Conservation (phyloP, 352 stramenopile species). For the Globisporangium uncinulatum region DNA sequence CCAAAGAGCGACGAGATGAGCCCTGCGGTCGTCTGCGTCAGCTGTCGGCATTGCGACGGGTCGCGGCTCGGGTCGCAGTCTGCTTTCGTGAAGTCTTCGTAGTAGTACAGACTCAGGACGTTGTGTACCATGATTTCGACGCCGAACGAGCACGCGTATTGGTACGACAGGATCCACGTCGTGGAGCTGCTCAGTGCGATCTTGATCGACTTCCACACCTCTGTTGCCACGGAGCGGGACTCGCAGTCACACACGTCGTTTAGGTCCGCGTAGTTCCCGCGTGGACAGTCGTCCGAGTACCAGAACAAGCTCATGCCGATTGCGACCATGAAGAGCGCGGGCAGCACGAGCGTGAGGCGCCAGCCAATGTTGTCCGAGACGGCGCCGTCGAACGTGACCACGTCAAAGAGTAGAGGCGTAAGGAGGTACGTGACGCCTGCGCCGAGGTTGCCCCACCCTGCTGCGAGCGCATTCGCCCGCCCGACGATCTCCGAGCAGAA, state of each 20-base stretch:
- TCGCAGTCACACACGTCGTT: conserved; percentile 9
- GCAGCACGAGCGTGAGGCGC: conserved; percentile 86
- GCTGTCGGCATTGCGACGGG: conserved; percentile 31
- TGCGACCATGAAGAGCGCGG: conserved; percentile 77
- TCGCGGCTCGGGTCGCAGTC: conserved; percentile 5
- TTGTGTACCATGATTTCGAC: conserved; percentile 95
- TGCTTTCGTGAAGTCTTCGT: conserved; percentile 64
- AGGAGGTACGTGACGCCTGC: conserved; percentile 86
- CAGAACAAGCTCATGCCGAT: conserved; percentile 62
- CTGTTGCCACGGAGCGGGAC: too few species aligned
- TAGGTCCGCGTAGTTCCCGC: conserved; percentile 86
- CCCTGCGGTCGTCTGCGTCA: conserved; percentile 37
- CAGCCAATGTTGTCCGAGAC: conserved; percentile 79
- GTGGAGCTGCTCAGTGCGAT: too few species aligned
- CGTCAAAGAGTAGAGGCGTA: conserved; percentile 84
- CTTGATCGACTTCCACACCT: too few species aligned
- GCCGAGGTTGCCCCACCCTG: conserved; percentile 93
- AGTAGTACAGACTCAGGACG: conserved; percentile 88
- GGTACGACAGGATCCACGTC: conserved; percentile 84
- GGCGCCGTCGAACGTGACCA: conserved; percentile 55
- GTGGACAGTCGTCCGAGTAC: conserved; percentile 89
- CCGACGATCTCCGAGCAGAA: conserved; percentile 92
- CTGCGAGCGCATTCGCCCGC: conserved; percentile 88
- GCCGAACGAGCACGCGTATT: conserved; percentile 93
- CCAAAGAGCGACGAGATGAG: conserved; percentile 91